Conservation (phyloP, 192 early-diverging fungal genomes). For the Kickxella alabastrina region DNA sequence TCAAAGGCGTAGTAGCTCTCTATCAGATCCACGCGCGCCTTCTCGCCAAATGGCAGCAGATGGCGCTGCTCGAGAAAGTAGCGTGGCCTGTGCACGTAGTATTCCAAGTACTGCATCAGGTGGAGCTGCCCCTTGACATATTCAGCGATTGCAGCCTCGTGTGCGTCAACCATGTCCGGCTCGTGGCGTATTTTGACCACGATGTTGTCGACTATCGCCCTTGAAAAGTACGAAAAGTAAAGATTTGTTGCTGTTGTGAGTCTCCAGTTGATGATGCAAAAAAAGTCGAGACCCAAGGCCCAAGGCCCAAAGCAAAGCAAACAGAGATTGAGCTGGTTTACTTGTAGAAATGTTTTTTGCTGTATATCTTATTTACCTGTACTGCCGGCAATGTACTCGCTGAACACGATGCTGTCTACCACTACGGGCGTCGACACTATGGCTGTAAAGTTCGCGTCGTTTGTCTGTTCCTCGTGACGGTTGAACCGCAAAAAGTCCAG, state of each 20-base stretch:
- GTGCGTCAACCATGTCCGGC: slow-evolving; percentile 16
- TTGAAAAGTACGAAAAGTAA: neutral
- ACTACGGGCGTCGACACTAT: slow-evolving; percentile 22
- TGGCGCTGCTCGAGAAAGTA: slow-evolving; percentile 26
- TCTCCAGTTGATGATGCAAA: too few species aligned
- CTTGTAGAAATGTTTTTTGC: neutral
- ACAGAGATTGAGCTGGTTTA: neutral
- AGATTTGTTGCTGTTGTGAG: too few species aligned
- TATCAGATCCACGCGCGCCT: slow-evolving; percentile 11
- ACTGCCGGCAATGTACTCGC: slow-evolving; percentile 16
- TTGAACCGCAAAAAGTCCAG: slow-evolving; percentile 26
- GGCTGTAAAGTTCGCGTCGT: slow-evolving; percentile 24
- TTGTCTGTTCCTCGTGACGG: slow-evolving; percentile 14
- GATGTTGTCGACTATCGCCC: slow-evolving; percentile 7
- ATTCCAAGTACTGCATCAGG: slow-evolving; percentile 24
- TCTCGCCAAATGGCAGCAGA: slow-evolving; percentile 13
- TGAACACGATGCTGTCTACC: slow-evolving; percentile 14
- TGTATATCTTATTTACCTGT: slow-evolving; percentile 10
- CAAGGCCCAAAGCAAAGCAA: neutral
- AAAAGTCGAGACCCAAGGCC: too few species aligned
- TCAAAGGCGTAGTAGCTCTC: slow-evolving; percentile 27
- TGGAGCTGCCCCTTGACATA: slow-evolving; percentile 23
- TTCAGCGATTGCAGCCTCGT: slow-evolving; percentile 12
- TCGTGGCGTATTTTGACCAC: slow-evolving; percentile 11
- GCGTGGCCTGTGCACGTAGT: slow-evolving; percentile 20